Percentiles rank a stretch among this genome's conserved stretches.
phyloP scores from a whole-genome alignment of 495 filamentous ascomycete genomes.

The Tuber aestivum region DNA sequence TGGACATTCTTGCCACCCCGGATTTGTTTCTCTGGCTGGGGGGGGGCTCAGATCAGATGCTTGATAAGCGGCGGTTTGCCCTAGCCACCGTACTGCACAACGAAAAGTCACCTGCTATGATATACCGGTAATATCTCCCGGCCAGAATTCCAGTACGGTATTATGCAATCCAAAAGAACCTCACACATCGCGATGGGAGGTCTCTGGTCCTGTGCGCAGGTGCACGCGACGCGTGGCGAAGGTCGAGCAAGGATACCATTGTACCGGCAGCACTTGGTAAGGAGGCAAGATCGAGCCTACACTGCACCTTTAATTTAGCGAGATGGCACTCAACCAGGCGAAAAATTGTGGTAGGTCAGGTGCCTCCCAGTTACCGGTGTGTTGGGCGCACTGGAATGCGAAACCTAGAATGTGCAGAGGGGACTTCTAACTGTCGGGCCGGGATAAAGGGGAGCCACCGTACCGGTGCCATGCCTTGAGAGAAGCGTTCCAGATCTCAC shows the following conservation, averaged over 20 bases:
- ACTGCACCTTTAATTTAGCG: constrained; percentile 5
- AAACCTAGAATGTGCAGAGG: neutral
- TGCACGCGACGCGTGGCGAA: neutral
- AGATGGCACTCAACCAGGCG: neutral
- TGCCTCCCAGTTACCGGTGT: neutral
- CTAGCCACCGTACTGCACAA: neutral
- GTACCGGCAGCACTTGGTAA: neutral
- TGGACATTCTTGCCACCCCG: no score
- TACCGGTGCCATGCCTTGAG: neutral
- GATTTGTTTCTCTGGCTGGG: no score
- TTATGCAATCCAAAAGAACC: neutral
- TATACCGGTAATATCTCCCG: neutral
- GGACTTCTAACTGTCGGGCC: neutral
- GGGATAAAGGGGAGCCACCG: neutral
- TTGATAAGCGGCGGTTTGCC: neutral
- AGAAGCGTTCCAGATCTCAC: neutral
- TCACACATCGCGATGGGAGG: neutral
- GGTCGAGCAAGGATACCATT: no score
- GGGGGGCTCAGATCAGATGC: no score
- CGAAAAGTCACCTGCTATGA: no score
- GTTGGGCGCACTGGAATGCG: neutral
- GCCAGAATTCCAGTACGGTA: neutral
- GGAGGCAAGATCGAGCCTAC: neutral
- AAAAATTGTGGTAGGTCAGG: neutral
- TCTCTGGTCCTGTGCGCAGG: neutral